phyloP scores from a whole-genome alignment of 495 filamentous ascomycete species.

The Penicillium crystallinum region DNA sequence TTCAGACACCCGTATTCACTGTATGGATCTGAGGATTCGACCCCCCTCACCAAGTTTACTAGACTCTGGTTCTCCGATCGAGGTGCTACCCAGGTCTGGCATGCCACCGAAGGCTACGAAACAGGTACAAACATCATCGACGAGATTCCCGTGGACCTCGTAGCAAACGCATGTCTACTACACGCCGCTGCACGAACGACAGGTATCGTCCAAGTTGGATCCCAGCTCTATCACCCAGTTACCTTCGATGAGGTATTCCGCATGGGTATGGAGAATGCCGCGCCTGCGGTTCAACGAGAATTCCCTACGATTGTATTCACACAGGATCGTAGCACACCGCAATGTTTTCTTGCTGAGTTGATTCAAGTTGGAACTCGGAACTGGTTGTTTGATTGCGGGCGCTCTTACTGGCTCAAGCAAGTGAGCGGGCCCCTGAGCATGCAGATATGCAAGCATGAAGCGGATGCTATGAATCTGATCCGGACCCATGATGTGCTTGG shows the following conservation, averaged over 20 bases:
- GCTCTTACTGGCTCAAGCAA: conserved; percentile 34
- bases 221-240: conserved; percentile 26
- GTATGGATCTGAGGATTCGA: conserved; percentile 33
- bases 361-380: conserved; percentile 31
- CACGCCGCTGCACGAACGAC: conserved; percentile 32
- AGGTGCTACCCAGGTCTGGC: conserved; percentile 29
- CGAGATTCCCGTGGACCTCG: conserved; percentile 39
- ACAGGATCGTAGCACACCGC: conserved; percentile 21
- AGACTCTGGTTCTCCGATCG: conserved; percentile 24
- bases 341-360: conserved; percentile 33
- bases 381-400: conserved; percentile 36
- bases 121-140: conserved; percentile 33
- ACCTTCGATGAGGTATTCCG: conserved; percentile 30
- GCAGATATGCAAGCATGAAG: conserved; percentile 21
- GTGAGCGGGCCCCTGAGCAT: conserved; percentile 31
- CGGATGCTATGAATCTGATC: conserved; percentile 20
- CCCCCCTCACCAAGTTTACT: conserved; percentile 34
- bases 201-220: conserved; percentile 31
- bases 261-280: conserved; percentile 15
- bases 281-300: conserved; percentile 15
- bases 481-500: conserved; percentile 21
- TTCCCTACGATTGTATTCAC: conserved; percentile 28
- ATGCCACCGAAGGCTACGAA: conserved; percentile 27
- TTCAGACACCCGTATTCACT: conserved; percentile 34
- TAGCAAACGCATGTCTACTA: conserved; percentile 36